Evolutionary conservation across 2,329 filamentous ascomycete genomes (phyloP).

Genomic region (Ophiostoma piceae): DNA sequence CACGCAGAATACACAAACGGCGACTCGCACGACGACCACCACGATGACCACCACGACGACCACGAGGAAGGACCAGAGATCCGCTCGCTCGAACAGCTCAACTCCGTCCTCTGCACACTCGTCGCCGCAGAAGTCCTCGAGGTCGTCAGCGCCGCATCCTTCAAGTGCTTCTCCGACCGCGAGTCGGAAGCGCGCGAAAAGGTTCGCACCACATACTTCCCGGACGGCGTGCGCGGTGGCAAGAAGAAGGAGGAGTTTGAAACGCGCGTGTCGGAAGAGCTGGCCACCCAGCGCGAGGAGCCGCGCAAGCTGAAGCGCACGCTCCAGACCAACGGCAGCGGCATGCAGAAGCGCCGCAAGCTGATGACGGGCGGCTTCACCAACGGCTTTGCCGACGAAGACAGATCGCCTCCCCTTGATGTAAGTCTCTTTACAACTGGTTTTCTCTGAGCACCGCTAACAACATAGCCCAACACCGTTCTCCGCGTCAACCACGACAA

Average conservation of each 20-base stretch:
- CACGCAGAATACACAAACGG: constrained; percentile 31
- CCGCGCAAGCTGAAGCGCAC: constrained; percentile 48
- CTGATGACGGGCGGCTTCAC: constrained; percentile 45
- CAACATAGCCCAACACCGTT: constrained; percentile 52
- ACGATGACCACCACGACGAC: background rate
- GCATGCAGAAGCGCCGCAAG: constrained; percentile 49
- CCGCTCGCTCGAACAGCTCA: constrained; percentile 45
- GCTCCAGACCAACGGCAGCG: constrained; percentile 41
- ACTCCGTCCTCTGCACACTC: constrained; percentile 48
- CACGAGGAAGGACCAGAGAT: constrained; percentile 35
- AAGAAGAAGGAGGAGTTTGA: constrained; percentile 63
- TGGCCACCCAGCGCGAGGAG: constrained; percentile 51
- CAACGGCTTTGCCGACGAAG: constrained; percentile 40
- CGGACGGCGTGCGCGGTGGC: constrained; percentile 51
- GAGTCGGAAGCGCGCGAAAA: constrained; percentile 59
- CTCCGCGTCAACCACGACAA: constrained; percentile 82
- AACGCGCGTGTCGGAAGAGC: constrained; percentile 48
- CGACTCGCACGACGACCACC: constrained; percentile 27
- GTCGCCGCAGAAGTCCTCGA: constrained; percentile 64
- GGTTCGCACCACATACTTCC: constrained; percentile 50
- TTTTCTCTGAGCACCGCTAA: background rate
- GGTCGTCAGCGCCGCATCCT: constrained; percentile 53
- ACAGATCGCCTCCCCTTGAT: constrained; percentile 40
- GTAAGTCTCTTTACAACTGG: constrained; percentile 38
- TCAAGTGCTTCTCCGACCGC: constrained; percentile 57